Evolutionary conservation across 2,329 filamentous ascomycete species (phyloP).

Genomic region (Diplodia corticola): DNA sequence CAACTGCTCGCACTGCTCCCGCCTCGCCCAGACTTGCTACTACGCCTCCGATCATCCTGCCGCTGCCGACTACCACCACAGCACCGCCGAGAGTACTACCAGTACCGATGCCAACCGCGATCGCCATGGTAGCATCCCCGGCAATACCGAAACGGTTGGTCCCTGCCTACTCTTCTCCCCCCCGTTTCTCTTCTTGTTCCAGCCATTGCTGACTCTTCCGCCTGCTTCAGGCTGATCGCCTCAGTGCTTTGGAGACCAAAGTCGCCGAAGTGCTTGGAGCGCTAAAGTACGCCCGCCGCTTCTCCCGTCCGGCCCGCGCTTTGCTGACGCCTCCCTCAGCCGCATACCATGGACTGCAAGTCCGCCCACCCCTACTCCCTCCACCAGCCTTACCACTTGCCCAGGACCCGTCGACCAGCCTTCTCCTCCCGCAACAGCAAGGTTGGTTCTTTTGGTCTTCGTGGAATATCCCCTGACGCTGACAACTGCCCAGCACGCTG

Average conservation of each 20-base stretch:
- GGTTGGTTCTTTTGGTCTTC: background rate
- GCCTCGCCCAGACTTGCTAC: constrained; percentile 49
- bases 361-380: background rate
- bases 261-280: constrained; percentile 15
- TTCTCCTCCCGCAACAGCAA: constrained; percentile 2
- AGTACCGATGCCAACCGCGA: constrained; percentile 5
- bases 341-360: constrained; percentile 15
- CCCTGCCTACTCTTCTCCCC: background rate
- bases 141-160: background rate
- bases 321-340: background rate
- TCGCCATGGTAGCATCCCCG: background rate
- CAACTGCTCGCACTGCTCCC: constrained; percentile 51
- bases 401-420: background rate
- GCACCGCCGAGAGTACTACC: background rate
- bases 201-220: background rate
- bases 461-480: background rate
- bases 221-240: constrained; percentile 5
- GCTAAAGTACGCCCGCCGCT: background rate
- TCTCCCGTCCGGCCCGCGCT: background rate
- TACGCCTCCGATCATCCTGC: constrained; percentile 39
- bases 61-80: background rate
- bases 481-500: background rate
- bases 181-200: too few relatives aligned
- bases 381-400: background rate
- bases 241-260: constrained; percentile 12